These are phyloP conservation scores for Effrenium voratum DNA, from an alignment of 73 alveolate genomes.

Conservation along the genomic window DNA sequence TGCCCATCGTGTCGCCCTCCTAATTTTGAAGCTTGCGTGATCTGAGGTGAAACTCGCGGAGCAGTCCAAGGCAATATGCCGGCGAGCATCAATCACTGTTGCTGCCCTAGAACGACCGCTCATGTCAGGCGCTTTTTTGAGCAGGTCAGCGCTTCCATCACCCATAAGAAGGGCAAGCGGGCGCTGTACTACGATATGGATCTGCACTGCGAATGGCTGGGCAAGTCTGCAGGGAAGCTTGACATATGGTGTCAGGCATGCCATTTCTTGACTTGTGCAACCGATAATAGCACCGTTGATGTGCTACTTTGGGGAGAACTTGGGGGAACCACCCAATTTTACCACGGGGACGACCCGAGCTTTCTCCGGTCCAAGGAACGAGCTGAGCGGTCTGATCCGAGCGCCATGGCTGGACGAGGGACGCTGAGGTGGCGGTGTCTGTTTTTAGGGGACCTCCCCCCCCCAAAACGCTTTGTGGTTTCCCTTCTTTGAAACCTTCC, in stretches of 20 bases:
- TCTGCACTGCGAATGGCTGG: constrained; percentile 64
- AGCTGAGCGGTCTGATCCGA: constrained; percentile 46
- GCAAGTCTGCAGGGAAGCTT: constrained; percentile 17
- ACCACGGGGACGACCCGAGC: no score
- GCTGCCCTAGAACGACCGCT: no score
- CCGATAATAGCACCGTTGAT: not conserved
- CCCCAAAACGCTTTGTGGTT: not conserved
- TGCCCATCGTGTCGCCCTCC: not conserved
- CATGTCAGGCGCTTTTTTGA: not conserved
- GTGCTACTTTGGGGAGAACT: not conserved
- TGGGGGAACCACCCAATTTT: no score
- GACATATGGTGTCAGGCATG: not conserved
- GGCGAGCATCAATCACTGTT: not conserved
- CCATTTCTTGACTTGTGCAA: not conserved
- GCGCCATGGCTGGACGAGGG: not conserved
- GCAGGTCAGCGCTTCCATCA: constrained; percentile 69
- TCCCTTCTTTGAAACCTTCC: not conserved
- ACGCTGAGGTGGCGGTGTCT: not conserved
- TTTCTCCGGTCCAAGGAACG: not conserved
- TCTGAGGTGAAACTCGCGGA: constrained; percentile 27
- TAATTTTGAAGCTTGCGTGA: not conserved
- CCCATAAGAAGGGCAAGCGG: constrained; percentile 80
- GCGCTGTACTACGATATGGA: constrained; percentile 93
- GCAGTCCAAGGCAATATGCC: constrained; percentile 20
- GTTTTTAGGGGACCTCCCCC: not conserved